These are phyloP conservation scores for Thuja plicata DNA, from an alignment of 83 land plant genomes.

Conservation along the genomic window DNA sequence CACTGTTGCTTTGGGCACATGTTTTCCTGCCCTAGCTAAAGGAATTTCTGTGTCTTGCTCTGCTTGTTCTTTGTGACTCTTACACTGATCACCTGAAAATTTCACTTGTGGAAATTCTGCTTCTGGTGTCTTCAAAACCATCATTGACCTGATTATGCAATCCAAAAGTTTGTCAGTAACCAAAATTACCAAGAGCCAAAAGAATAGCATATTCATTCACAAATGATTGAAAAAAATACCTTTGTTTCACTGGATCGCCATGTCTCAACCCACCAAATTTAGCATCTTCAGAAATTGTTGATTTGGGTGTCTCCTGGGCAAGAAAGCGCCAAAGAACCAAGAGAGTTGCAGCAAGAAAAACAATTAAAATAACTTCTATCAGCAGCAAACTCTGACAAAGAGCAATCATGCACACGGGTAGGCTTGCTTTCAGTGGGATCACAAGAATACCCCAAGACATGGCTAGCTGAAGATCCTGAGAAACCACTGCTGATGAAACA, in stretches of 20 bases:
- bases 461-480: constrained; percentile 52
- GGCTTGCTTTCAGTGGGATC: constrained; percentile 57
- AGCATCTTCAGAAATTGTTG: background rate
- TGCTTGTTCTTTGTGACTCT: background rate
- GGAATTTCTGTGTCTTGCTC: background rate
- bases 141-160: constrained; percentile 2
- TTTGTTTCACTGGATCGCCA: constrained; percentile 13
- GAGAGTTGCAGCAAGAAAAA: constrained; percentile 24
- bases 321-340: constrained; percentile 32
- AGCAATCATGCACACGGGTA: constrained; percentile 41
- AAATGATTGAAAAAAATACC: background rate
- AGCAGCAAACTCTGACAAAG: constrained; percentile 35
- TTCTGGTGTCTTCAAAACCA: background rate
- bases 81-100: constrained; percentile 1
- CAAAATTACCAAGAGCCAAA: background rate
- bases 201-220: background rate
- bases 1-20: background rate
- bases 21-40: background rate
- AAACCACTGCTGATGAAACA: constrained; percentile 40
- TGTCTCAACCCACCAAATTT: constrained; percentile 5
- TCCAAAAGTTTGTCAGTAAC: background rate
- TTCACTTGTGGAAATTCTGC: background rate
- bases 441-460: constrained; percentile 50
- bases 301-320: constrained; percentile 24
- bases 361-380: constrained; percentile 27